phyloP scores from a whole-genome alignment of 495 filamentous ascomycete species.

The Penicillium chermesinum region DNA sequence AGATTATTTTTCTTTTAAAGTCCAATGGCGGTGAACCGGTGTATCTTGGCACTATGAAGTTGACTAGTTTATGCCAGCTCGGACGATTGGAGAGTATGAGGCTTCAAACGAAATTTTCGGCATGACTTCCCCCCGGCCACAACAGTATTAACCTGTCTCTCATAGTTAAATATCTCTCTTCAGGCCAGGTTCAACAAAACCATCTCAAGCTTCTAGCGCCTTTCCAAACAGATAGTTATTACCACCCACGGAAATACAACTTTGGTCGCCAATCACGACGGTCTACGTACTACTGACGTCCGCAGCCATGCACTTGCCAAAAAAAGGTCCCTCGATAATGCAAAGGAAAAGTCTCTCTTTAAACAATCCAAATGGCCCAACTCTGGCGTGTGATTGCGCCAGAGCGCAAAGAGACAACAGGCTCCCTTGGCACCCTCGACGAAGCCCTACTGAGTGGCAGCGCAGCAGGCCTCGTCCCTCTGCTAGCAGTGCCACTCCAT shows the following conservation, averaged over 20 bases:
- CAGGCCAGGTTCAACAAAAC: no score
- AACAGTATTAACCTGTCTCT: no score
- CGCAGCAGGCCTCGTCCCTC: slow-evolving; percentile 9
- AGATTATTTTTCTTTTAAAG: no score
- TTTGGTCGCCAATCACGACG: not conserved
- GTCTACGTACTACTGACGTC: not conserved
- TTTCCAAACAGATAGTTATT: not conserved
- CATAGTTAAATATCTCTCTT: no score
- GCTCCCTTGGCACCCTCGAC: slow-evolving; percentile 3
- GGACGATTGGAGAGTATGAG: no score
- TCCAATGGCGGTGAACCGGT: no score
- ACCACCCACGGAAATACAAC: not conserved
- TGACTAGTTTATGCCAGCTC: no score
- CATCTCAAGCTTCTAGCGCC: not conserved
- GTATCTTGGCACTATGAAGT: no score
- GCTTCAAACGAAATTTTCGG: no score
- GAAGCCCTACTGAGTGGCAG: slow-evolving; percentile 7
- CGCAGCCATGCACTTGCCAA: not conserved
- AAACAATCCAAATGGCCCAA: slow-evolving; percentile 11
- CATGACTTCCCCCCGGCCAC: no score
- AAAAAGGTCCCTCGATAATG: not conserved
- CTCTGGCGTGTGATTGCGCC: slow-evolving; percentile 15
- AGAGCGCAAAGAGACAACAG: slow-evolving; percentile 11
- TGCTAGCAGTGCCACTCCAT: slow-evolving; percentile 10
- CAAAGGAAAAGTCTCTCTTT: no score